Evolutionary conservation across 805 yeast species (phyloP).

Genomic region (Wickerhamiella dianesei): DNA sequence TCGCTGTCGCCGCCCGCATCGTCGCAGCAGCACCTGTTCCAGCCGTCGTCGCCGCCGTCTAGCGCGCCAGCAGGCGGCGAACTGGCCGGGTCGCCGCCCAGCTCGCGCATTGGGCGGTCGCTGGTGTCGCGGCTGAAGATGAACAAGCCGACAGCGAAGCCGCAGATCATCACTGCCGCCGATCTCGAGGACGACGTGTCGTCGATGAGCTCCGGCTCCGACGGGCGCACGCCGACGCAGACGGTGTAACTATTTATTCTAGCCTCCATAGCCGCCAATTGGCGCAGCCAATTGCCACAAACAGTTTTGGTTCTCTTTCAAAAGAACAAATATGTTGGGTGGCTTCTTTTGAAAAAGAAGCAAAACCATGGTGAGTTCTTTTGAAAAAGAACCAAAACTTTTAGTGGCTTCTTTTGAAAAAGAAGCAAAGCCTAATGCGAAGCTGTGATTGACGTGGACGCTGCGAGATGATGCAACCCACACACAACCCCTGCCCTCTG

Average conservation of each 20-base stretch:
- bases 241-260: background rate
- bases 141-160: background rate
- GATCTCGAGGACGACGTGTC: background rate
- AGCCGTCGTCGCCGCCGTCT: background rate
- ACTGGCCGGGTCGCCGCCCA: background rate
- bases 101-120: background rate
- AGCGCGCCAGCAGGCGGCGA: background rate
- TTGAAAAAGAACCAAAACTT: too few relatives aligned
- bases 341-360: too few relatives aligned
- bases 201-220: background rate
- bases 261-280: too few relatives aligned
- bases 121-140: background rate
- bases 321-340: too few relatives aligned
- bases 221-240: background rate
- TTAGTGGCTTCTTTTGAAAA: too few relatives aligned
- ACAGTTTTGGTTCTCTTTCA: too few relatives aligned
- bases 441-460: too few relatives aligned
- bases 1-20: slow-evolving; percentile 1
- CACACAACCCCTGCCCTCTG: too few relatives aligned
- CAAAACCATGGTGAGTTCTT: too few relatives aligned
- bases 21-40: background rate
- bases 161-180: background rate
- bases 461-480: too few relatives aligned
- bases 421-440: too few relatives aligned
- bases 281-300: too few relatives aligned